These are phyloP conservation scores for Pyronema omphalodes DNA, from an alignment of 495 filamentous ascomycete species.

Conservation along the genomic window DNA sequence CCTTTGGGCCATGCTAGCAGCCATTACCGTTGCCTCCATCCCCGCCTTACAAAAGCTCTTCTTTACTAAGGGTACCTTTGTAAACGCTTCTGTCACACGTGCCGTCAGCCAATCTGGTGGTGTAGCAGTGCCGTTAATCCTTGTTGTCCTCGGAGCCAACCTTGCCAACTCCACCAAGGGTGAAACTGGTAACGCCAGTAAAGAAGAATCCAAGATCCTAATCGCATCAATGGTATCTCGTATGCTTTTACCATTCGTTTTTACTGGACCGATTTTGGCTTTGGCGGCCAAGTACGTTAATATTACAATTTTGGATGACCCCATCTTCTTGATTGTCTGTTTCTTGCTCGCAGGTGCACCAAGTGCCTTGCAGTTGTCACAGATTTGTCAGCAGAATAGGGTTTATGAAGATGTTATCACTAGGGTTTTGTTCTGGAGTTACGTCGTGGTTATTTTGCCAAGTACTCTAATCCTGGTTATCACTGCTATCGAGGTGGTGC, in stretches of 20 bases:
- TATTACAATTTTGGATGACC: conserved; percentile 87
- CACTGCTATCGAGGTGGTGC: conserved; percentile 77
- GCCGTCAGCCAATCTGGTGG: conserved; percentile 70
- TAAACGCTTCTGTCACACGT: conserved; percentile 80
- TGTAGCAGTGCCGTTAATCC: conserved; percentile 84
- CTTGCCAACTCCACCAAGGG: conserved; percentile 55
- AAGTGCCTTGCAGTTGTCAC: conserved; percentile 82
- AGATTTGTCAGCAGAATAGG: conserved; percentile 96
- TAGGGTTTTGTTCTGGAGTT: conserved; percentile 86
- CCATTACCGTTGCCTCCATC: conserved; percentile 80
- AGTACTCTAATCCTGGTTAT: conserved; percentile 82
- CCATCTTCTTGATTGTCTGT: conserved; percentile 93
- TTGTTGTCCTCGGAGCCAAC: conserved; percentile 93
- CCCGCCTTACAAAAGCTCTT: conserved; percentile 67
- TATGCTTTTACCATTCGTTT: conserved; percentile 78
- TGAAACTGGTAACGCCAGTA: conserved; percentile 28
- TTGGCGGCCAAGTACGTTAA: conserved; percentile 82
- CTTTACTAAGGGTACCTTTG: conserved; percentile 74
- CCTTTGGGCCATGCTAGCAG: conserved; percentile 85
- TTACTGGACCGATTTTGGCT: conserved; percentile 87
- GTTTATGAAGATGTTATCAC: conserved; percentile 91
- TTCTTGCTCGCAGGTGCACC: conserved; percentile 91
- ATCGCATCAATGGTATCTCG: conserved; percentile 69
- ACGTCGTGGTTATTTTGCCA: conserved; percentile 67
- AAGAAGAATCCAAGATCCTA: conserved; percentile 54